A percentile compares a stretch with the other conserved stretches of the same genome.
phyloP scores from a whole-genome alignment of 371 early-diverging fungal species.

The Encephalitozoon hellem region DNA sequence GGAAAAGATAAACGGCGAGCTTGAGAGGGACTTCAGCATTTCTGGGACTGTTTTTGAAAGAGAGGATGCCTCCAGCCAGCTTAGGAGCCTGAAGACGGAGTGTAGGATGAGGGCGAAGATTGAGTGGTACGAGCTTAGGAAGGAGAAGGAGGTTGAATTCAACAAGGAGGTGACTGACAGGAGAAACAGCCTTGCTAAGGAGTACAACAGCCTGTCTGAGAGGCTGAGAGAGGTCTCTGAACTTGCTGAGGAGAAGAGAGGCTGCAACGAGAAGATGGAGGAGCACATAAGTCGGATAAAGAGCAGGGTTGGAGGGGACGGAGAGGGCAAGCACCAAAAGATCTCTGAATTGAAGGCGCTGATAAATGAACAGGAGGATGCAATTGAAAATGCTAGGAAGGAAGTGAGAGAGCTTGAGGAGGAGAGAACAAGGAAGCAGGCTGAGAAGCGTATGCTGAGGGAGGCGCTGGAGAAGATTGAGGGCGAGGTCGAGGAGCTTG shows the following conservation, averaged over 20 bases:
- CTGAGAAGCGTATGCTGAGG: neutral
- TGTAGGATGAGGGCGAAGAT: constrained; percentile 43
- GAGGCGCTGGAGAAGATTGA: neutral
- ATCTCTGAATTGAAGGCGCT: neutral
- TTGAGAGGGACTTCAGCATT: constrained; percentile 19
- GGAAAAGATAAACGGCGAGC: constrained; percentile 26
- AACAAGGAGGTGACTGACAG: constrained; percentile 34
- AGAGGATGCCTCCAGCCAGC: neutral
- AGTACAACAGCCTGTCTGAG: neutral
- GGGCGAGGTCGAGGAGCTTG: neutral
- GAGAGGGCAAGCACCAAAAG: neutral
- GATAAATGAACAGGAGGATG: neutral
- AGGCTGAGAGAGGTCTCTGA: neutral
- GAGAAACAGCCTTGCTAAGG: constrained; percentile 1
- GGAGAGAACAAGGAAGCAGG: neutral
- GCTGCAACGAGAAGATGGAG: neutral
- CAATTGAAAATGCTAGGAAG: neutral
- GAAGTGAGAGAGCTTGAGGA: neutral
- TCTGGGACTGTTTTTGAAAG: constrained; percentile 8
- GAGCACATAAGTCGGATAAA: neutral
- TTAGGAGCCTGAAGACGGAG: constrained; percentile 43
- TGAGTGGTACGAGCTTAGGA: constrained; percentile 52
- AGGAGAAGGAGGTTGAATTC: constrained; percentile 48
- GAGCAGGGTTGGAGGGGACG: neutral
- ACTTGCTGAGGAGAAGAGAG: neutral